phyloP scores from a whole-genome alignment of 192 early-diverging fungal genomes.

The Kickxella alabastrina region DNA sequence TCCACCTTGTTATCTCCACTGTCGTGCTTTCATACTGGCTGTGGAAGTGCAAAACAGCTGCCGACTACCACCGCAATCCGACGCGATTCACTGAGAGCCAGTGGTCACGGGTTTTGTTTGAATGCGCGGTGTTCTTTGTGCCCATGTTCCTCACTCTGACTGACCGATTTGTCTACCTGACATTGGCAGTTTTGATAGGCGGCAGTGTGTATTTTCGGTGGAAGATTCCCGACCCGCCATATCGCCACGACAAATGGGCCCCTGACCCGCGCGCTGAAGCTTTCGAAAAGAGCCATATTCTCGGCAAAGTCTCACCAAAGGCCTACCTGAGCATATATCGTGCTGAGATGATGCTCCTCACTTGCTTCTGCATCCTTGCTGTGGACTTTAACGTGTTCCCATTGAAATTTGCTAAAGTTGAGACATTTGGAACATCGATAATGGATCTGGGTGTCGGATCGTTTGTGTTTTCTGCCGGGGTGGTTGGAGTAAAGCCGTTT shows the following conservation, averaged over 20 bases:
- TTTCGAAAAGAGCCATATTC: conserved; percentile 29
- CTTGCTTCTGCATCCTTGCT: conserved; percentile 84
- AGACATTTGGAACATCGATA: conserved; percentile 85
- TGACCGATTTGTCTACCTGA: conserved; percentile 23
- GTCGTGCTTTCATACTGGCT: conserved; percentile 46
- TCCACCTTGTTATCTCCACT: conserved; percentile 39
- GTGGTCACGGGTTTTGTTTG: conserved; percentile 24
- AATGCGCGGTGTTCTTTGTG: conserved; percentile 30
- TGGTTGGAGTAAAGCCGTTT: conserved; percentile 69
- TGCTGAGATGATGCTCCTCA: conserved; percentile 73
- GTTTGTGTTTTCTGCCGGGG: conserved; percentile 88
- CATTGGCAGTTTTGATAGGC: conserved; percentile 12
- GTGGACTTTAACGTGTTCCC: conserved; percentile 94
- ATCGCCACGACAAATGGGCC: conserved; percentile 48
- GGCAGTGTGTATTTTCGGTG: conserved; percentile 33
- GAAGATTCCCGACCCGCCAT: conserved; percentile 37
- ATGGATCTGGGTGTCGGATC: conserved; percentile 96
- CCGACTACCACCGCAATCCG: conserved; percentile 38
- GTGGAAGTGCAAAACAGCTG: conserved; percentile 53
- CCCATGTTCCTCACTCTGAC: conserved; percentile 46
- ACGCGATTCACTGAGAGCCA: conserved; percentile 15
- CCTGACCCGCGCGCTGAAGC: conserved; percentile 43
- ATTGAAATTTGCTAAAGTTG: conserved; percentile 83
- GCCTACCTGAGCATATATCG: conserved; percentile 67
- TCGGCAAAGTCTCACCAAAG: conserved; percentile 38